A percentile compares a stretch with the other conserved stretches of the same genome.
Conservation (phyloP, 129 eudicot species). For the Sambucus nigra region DNA sequence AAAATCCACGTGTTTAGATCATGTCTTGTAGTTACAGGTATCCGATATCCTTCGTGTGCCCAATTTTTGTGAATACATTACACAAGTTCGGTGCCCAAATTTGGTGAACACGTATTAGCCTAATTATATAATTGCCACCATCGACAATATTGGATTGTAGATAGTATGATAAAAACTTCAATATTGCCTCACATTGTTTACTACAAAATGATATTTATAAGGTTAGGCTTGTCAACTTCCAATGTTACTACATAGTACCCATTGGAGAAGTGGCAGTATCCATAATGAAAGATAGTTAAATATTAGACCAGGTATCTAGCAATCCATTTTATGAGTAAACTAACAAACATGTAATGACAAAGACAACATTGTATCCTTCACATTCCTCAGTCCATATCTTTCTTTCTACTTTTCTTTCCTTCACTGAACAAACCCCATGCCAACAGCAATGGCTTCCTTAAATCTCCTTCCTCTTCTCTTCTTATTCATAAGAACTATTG, state of each 20-base stretch:
- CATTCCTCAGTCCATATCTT: slow-evolving; percentile 11
- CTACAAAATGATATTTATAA: slow-evolving; percentile 11
- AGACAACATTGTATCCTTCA: slow-evolving; percentile 11
- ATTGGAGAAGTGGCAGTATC: neutral
- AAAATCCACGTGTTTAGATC: neutral
- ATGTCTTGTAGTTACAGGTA: too few species aligned
- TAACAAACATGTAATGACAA: slow-evolving; percentile 41
- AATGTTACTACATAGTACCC: neutral
- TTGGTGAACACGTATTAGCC: slow-evolving; percentile 4
- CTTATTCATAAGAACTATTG: slow-evolving; percentile 16
- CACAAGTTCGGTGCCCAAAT: too few species aligned
- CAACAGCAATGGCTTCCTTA: slow-evolving; percentile 38
- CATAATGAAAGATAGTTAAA: neutral
- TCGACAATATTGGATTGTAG: slow-evolving; percentile 21
- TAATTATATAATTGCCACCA: slow-evolving; percentile 17
- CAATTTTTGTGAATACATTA: too few species aligned
- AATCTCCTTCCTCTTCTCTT: slow-evolving; percentile 13
- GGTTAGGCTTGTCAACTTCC: neutral
- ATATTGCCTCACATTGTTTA: slow-evolving; percentile 9
- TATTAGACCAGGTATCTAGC: slow-evolving; percentile 12
- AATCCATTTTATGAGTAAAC: slow-evolving; percentile 14
- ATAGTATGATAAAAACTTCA: neutral
- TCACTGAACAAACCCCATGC: slow-evolving; percentile 14
- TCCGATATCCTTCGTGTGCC: too few species aligned
- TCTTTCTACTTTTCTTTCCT: slow-evolving; percentile 9